phyloP scores from a whole-genome alignment of 2,329 filamentous ascomycete genomes.

The Bipolaris victoriae region DNA sequence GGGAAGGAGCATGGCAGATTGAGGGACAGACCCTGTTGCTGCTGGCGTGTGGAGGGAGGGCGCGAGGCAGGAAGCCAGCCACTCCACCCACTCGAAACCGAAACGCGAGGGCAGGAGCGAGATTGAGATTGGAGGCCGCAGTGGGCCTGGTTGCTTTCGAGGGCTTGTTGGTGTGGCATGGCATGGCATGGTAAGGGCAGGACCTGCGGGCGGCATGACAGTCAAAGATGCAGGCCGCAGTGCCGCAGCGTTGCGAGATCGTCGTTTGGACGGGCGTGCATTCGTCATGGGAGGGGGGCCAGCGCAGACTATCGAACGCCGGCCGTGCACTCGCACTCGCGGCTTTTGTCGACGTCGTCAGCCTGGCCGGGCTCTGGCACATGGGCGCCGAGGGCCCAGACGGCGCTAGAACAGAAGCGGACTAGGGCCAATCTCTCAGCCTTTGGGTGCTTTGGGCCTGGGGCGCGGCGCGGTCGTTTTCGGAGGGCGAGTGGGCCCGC shows the following conservation, averaged over 20 bases:
- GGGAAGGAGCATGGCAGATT: conserved; percentile 18
- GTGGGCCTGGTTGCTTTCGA: too few relatives aligned
- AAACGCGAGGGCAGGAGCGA: conserved; percentile 35
- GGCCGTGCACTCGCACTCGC: conserved; percentile 37
- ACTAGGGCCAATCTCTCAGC: conserved; percentile 27
- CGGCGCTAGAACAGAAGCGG: conserved; percentile 27
- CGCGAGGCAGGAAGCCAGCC: conserved; percentile 6
- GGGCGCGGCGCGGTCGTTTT: conserved; percentile 38
- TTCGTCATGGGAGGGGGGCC: conserved; percentile 41
- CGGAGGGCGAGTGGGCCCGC: conserved; percentile 12
- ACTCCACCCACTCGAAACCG: conserved; percentile 42
- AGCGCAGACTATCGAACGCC: conserved; percentile 46
- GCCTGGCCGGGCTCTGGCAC: conserved; percentile 30
- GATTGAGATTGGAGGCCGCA: too few relatives aligned
- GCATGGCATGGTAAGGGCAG: conserved; percentile 23
- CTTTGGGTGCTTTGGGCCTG: conserved; percentile 35
- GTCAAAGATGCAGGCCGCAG: conserved; percentile 34
- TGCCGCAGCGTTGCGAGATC: conserved; percentile 44
- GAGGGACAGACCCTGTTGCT: not conserved
- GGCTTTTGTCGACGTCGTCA: conserved; percentile 43
- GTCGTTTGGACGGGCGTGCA: conserved; percentile 35
- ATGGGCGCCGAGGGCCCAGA: conserved; percentile 14
- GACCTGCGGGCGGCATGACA: conserved; percentile 37
- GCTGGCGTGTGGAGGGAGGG: not conserved
- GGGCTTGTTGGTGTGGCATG: conserved; percentile 12